phyloP scores from a whole-genome alignment of 2,329 filamentous ascomycete species.

The Hypomyces perniciosus region DNA sequence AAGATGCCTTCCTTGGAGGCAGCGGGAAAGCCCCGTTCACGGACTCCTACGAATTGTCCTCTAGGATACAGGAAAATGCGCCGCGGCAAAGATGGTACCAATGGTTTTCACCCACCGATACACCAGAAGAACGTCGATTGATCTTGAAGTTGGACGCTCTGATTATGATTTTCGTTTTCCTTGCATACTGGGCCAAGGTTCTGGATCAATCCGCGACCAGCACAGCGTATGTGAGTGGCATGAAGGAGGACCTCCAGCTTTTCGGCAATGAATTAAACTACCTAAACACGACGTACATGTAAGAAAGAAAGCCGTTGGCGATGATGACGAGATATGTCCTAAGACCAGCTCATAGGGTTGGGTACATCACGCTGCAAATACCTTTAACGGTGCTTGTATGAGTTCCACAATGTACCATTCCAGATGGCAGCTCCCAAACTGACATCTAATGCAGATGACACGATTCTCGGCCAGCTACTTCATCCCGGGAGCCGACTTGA shows the following conservation, averaged over 20 bases:
- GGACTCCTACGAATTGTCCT: too few relatives aligned
- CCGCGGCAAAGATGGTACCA: constrained; percentile 29
- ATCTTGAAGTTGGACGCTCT: constrained; percentile 51
- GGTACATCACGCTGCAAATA: constrained; percentile 15
- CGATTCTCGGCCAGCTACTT: constrained; percentile 17
- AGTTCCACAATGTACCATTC: too few relatives aligned
- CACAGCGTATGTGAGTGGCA: constrained; percentile 30
- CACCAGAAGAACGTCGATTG: constrained; percentile 28
- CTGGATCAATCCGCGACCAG: constrained; percentile 27
- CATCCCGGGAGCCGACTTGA: constrained; percentile 28
- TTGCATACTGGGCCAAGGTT: constrained; percentile 52
- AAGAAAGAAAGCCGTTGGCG: too few relatives aligned
- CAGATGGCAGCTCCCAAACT: not conserved
- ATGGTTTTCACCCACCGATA: constrained; percentile 46
- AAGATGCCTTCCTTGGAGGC: too few relatives aligned
- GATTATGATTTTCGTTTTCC: constrained; percentile 50
- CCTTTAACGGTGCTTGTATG: constrained; percentile 14
- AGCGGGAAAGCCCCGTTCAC: too few relatives aligned
- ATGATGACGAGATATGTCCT: not conserved
- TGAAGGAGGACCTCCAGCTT: constrained; percentile 45
- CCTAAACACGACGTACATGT: constrained; percentile 28
- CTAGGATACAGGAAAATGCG: too few relatives aligned
- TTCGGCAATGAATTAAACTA: constrained; percentile 49
- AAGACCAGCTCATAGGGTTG: constrained; percentile 6
- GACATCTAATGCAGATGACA: constrained; percentile 15